phyloP scores from a whole-genome alignment of 2,329 filamentous ascomycete species.

The Rhynchosporium secalis region DNA sequence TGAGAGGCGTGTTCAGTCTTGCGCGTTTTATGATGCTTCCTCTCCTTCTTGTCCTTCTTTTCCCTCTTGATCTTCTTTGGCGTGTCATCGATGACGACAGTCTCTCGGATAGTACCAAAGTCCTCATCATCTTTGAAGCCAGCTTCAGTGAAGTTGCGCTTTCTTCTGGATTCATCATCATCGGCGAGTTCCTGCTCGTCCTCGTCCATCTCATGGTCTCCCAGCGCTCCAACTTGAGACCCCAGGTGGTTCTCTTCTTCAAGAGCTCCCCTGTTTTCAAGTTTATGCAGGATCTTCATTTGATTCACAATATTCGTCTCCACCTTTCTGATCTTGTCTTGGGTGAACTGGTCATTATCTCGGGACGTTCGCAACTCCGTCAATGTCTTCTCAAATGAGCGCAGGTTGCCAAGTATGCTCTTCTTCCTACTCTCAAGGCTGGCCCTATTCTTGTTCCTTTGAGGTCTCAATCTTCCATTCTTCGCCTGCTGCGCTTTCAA shows the following conservation, averaged over 20 bases:
- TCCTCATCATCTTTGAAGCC: not conserved
- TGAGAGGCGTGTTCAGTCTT: slow-evolving; percentile 5
- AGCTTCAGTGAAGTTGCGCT: not conserved
- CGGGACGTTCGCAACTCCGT: not conserved
- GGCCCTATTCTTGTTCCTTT: not conserved
- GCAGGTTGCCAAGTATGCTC: not conserved
- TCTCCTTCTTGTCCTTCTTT: slow-evolving; percentile 11
- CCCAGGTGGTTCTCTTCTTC: not conserved
- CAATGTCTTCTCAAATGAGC: not conserved
- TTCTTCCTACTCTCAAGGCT: not conserved
- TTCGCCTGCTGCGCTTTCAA: not conserved
- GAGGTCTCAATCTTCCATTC: not conserved
- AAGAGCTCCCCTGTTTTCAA: not conserved
- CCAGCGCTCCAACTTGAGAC: not conserved
- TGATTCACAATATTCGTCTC: not conserved
- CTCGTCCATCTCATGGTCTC: not conserved
- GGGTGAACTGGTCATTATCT: not conserved
- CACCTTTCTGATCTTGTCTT: not conserved
- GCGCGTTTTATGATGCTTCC: slow-evolving; percentile 8
- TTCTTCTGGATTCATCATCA: not conserved
- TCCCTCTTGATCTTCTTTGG: slow-evolving; percentile 8
- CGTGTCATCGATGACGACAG: not conserved
- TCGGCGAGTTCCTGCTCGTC: not conserved
- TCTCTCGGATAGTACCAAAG: not conserved
- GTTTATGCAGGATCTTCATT: not conserved